These are phyloP conservation scores for Amanita pallidorosea DNA, from an alignment of 768 basidiomycete species.

Conservation along the genomic window DNA sequence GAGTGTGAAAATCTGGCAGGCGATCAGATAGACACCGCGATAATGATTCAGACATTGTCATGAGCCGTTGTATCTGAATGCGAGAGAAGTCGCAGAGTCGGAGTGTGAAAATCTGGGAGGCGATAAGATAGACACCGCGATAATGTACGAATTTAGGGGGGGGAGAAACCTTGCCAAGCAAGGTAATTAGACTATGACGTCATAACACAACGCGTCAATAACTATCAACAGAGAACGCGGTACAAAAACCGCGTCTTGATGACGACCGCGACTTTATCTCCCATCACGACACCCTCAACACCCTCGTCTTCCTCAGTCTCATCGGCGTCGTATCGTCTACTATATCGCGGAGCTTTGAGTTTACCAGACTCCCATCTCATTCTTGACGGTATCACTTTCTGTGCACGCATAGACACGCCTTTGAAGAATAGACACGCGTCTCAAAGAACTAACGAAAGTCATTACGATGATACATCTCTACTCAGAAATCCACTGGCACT, in stretches of 20 bases:
- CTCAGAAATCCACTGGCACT: slow-evolving; percentile 62
- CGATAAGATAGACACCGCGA: too few species aligned
- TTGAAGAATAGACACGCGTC: slow-evolving; percentile 12
- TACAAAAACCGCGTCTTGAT: not conserved
- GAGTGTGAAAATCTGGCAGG: too few species aligned
- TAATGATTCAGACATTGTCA: too few species aligned
- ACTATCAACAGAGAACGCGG: not conserved
- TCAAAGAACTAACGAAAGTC: not conserved
- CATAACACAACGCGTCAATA: not conserved
- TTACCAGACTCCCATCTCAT: slow-evolving; percentile 62
- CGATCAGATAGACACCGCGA: too few species aligned
- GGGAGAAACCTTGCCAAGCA: too few species aligned
- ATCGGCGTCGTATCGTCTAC: slow-evolving; percentile 34
- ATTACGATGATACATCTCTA: slow-evolving; percentile 16
- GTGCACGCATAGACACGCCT: slow-evolving; percentile 33
- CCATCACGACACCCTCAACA: slow-evolving; percentile 8
- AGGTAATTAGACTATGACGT: slow-evolving; percentile 7
- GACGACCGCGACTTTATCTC: not conserved
- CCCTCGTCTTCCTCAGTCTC: slow-evolving; percentile 6
- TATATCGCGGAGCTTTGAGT: slow-evolving; percentile 69
- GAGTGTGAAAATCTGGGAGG: too few species aligned
- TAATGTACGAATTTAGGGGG: too few species aligned
- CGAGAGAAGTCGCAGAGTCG: too few species aligned
- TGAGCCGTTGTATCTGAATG: too few species aligned
- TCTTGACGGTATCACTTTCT: slow-evolving; percentile 68